Conservation (phyloP, 495 filamentous ascomycete species). For the Daldinia caldariorum region DNA sequence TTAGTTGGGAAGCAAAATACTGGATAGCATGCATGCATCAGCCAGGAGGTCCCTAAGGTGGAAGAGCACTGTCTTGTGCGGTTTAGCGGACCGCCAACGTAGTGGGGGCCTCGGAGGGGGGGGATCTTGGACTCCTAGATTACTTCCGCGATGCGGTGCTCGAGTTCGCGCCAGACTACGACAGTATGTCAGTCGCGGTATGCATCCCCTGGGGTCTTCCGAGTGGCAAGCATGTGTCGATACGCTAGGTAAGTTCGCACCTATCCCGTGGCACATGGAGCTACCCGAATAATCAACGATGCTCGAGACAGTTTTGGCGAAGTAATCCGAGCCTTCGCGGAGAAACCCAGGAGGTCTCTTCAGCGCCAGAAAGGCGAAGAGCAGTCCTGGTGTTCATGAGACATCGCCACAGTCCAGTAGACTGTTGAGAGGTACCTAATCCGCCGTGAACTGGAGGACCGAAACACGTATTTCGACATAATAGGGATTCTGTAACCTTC, state of each 20-base stretch:
- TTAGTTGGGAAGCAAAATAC: neutral
- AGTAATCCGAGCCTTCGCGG: too few relatives aligned
- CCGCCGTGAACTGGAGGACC: too few relatives aligned
- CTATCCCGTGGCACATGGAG: neutral
- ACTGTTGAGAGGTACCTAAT: too few relatives aligned
- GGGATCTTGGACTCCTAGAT: neutral
- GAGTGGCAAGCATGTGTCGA: neutral
- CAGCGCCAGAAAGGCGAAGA: too few relatives aligned
- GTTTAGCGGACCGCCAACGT: too few relatives aligned
- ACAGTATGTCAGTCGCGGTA: neutral
- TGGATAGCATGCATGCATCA: neutral
- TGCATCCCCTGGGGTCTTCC: neutral
- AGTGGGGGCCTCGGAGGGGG: too few relatives aligned
- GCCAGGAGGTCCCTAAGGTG: neutral
- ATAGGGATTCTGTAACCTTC: neutral
- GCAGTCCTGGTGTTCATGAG: neutral
- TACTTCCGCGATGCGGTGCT: neutral
- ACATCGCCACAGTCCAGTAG: too few relatives aligned
- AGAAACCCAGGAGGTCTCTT: too few relatives aligned
- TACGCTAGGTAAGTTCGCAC: neutral
- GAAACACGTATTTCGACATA: neutral
- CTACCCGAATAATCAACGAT: too few relatives aligned
- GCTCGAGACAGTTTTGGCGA: too few relatives aligned
- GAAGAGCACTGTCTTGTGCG: neutral
- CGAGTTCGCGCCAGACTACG: neutral